Percentiles rank a stretch among this genome's conserved stretches.
Evolutionary conservation across 23 red algal genomes (phyloP).

Genomic region (Cyanidioschyzon merolae): DNA sequence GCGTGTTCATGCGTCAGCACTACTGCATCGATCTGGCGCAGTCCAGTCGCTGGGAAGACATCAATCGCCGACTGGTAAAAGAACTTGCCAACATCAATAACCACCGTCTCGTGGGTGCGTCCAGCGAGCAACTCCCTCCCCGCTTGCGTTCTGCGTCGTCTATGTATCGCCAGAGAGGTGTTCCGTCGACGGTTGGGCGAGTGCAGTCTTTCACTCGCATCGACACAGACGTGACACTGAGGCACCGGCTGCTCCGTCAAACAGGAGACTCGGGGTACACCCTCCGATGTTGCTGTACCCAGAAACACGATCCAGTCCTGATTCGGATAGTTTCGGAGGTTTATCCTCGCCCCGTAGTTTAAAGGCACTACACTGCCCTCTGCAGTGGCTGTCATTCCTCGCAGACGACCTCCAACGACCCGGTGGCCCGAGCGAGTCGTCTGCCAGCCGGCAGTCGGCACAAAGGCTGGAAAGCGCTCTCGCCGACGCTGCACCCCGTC

Average conservation of each 20-base stretch:
- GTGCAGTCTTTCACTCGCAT: constrained; percentile 11
- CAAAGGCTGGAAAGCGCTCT: too few species aligned
- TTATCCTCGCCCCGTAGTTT: too few species aligned
- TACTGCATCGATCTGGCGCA: constrained; percentile 50
- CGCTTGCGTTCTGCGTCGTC: neutral
- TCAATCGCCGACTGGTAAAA: constrained; percentile 35
- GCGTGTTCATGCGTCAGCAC: constrained; percentile 79
- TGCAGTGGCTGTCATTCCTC: too few species aligned
- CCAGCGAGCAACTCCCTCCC: neutral
- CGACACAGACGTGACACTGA: constrained; percentile 14
- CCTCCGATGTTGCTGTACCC: constrained; percentile 26
- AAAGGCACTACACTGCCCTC: too few species aligned
- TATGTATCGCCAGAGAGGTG: constrained; percentile 34
- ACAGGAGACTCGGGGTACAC: constrained; percentile 28
- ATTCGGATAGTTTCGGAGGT: too few species aligned
- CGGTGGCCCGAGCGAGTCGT: too few species aligned
- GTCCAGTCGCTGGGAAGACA: constrained; percentile 26
- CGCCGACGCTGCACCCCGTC: too few species aligned
- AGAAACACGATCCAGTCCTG: constrained; percentile 20
- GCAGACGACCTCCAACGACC: too few species aligned
- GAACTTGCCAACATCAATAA: constrained; percentile 67
- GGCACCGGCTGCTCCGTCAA: constrained; percentile 18
- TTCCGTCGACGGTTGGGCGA: constrained; percentile 42
- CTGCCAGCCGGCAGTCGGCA: too few species aligned
- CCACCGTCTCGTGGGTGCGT: constrained; percentile 20